Evolutionary conservation across 1,284 basidiomycete species (phyloP).

Genomic region (Trametes versicolor): DNA sequence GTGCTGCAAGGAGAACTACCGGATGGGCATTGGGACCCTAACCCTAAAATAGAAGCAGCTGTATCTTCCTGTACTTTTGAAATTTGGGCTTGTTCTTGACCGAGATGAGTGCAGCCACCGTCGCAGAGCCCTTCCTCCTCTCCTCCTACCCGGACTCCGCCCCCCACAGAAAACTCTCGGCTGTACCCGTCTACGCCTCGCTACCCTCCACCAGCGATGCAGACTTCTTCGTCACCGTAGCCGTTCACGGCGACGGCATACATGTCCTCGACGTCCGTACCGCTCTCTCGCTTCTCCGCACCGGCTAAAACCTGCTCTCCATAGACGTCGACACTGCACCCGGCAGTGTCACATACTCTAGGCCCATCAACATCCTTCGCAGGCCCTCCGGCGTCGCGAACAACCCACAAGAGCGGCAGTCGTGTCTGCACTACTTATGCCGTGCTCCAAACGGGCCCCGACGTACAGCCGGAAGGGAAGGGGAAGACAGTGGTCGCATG

Average conservation of each 20-base stretch:
- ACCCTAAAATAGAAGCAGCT: slow-evolving; percentile 37
- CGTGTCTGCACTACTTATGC: slow-evolving; percentile 63
- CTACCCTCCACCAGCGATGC: slow-evolving; percentile 29
- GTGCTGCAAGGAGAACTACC: slow-evolving; percentile 33
- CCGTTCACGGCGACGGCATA: slow-evolving; percentile 75
- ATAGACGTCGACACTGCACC: slow-evolving; percentile 72
- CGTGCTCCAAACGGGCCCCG: slow-evolving; percentile 58
- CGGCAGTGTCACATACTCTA: slow-evolving; percentile 71
- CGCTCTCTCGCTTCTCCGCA: slow-evolving; percentile 3
- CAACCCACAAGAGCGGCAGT: slow-evolving; percentile 46
- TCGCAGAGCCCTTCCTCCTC: slow-evolving; percentile 66
- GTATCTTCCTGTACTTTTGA: slow-evolving; percentile 22
- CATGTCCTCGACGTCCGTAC: slow-evolving; percentile 71
- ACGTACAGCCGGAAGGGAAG: slow-evolving; percentile 50
- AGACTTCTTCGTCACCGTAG: slow-evolving; percentile 59
- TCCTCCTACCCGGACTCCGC: slow-evolving; percentile 54
- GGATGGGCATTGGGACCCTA: slow-evolving; percentile 38
- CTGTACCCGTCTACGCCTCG: slow-evolving; percentile 24
- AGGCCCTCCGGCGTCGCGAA: slow-evolving; percentile 62
- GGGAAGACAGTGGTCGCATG: slow-evolving; percentile 69
- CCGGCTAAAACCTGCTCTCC: not conserved
- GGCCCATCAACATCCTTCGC: slow-evolving; percentile 70
- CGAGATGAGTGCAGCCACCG: slow-evolving; percentile 58
- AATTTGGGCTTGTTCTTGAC: slow-evolving; percentile 32
- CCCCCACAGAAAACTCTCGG: slow-evolving; percentile 34